phyloP scores from a whole-genome alignment of 2,329 filamentous ascomycete species.

The Tolypocladium inflatum region DNA sequence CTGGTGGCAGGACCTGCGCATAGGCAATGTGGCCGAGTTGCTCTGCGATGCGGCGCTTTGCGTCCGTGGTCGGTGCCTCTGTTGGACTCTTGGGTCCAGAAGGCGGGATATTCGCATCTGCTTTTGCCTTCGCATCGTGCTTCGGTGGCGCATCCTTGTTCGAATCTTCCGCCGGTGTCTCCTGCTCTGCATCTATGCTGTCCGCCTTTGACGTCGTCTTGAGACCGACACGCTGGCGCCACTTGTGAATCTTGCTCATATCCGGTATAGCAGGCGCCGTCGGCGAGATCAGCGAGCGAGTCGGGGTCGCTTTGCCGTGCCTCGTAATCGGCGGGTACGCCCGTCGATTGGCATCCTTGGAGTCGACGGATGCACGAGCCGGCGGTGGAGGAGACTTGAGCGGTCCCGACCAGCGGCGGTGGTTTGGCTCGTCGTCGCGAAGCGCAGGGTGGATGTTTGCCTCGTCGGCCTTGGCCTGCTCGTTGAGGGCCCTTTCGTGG shows the following conservation, averaged over 20 bases:
- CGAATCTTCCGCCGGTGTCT: not conserved
- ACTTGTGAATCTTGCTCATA: constrained; percentile 21
- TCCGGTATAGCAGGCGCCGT: constrained; percentile 19
- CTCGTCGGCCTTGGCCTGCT: constrained; percentile 13
- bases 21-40: constrained; percentile 1
- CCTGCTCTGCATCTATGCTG: constrained; percentile 1
- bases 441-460: constrained; percentile 24
- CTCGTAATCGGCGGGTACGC: constrained; percentile 28
- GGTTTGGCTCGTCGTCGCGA: constrained; percentile 14
- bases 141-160: not conserved
- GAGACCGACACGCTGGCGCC: constrained; percentile 17
- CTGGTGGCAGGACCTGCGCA: not conserved
- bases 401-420: constrained; percentile 17
- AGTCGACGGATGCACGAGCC: constrained; percentile 4
- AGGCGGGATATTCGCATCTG: too few relatives aligned
- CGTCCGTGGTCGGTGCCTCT: not conserved
- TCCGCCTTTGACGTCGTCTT: constrained; percentile 5
- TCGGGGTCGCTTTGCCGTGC: constrained; percentile 15
- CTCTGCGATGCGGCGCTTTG: not conserved
- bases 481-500: constrained; percentile 16
- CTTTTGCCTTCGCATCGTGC: not conserved
- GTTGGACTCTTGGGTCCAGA: not conserved
- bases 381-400: constrained; percentile 14
- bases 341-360: constrained; percentile 15
- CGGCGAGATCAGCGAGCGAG: constrained; percentile 16